These are phyloP conservation scores for Lepidium didymum DNA, from an alignment of 345 rosid species.

Conservation along the genomic window DNA sequence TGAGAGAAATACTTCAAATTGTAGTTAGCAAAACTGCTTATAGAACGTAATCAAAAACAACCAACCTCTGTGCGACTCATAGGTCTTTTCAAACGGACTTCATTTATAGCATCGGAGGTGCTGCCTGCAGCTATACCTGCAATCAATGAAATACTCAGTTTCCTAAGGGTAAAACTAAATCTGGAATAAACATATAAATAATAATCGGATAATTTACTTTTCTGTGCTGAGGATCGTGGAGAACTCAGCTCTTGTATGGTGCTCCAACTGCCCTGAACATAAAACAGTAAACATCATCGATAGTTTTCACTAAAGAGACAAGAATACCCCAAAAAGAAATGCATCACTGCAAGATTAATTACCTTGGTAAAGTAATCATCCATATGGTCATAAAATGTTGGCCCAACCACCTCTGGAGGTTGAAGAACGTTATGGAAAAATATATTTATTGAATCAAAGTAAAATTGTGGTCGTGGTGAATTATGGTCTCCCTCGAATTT, in stretches of 20 bases:
- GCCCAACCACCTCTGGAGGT: slow-evolving; percentile 80
- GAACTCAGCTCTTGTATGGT: slow-evolving; percentile 36
- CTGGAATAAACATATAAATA: not conserved
- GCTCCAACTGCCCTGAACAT: slow-evolving; percentile 66
- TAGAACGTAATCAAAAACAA: slow-evolving; percentile 3
- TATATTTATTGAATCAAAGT: slow-evolving; percentile 91
- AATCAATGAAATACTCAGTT: not conserved
- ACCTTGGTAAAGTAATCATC: slow-evolving; percentile 80
- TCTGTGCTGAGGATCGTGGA: slow-evolving; percentile 44
- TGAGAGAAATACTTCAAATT: not conserved
- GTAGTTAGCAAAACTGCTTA: not conserved
- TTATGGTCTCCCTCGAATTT: slow-evolving; percentile 99
- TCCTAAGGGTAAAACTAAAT: not conserved
- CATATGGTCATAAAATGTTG: slow-evolving; percentile 46
- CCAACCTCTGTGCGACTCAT: slow-evolving; percentile 89
- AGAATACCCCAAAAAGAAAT: not conserved
- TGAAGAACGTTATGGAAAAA: slow-evolving; percentile 95
- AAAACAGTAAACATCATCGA: slow-evolving; percentile 30
- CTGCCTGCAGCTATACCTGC: slow-evolving; percentile 45
- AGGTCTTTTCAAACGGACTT: slow-evolving; percentile 73
- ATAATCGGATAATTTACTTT: not conserved
- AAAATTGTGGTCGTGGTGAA: slow-evolving; percentile 93
- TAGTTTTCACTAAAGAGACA: not conserved
- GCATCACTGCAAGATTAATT: slow-evolving; percentile 13
- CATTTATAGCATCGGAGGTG: slow-evolving; percentile 46